Conservation (phyloP, 208 protist genomes). For the Leishmania aethiopica region DNA sequence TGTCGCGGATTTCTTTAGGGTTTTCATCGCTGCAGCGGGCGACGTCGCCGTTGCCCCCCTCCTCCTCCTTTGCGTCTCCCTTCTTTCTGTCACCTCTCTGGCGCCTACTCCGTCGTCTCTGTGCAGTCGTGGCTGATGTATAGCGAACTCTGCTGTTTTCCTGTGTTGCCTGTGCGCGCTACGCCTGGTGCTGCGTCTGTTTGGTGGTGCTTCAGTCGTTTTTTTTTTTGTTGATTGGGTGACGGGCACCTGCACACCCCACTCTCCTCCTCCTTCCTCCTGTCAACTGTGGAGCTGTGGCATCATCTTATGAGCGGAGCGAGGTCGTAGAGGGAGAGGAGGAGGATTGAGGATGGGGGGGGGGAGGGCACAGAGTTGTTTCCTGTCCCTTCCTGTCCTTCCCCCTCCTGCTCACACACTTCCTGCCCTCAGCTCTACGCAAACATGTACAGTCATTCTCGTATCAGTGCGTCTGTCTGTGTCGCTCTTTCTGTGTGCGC, state of each 20-base stretch:
- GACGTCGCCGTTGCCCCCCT: neutral
- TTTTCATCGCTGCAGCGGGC: neutral
- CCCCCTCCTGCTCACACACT: neutral
- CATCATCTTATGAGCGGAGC: neutral
- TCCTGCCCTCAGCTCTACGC: neutral
- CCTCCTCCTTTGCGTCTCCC: neutral
- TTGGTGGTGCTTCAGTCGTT: neutral
- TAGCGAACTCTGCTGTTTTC: neutral
- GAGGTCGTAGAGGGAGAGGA: neutral
- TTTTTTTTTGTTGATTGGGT: neutral
- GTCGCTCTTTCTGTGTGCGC: neutral
- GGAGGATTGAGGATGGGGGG: neutral
- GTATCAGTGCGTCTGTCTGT: neutral
- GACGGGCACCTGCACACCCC: neutral
- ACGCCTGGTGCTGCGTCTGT: neutral
- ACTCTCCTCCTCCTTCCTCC: neutral
- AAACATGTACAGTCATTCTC: neutral
- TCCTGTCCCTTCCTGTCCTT: neutral
- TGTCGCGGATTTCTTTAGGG: neutral
- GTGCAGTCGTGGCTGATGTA: constrained; percentile 3
- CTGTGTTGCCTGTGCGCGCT: neutral
- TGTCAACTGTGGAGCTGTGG: neutral
- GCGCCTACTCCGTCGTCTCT: neutral
- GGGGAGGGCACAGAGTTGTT: neutral
- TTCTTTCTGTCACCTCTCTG: constrained; percentile 5